phyloP scores from a whole-genome alignment of 208 protist species.

The Trypanosoma congolense region DNA sequence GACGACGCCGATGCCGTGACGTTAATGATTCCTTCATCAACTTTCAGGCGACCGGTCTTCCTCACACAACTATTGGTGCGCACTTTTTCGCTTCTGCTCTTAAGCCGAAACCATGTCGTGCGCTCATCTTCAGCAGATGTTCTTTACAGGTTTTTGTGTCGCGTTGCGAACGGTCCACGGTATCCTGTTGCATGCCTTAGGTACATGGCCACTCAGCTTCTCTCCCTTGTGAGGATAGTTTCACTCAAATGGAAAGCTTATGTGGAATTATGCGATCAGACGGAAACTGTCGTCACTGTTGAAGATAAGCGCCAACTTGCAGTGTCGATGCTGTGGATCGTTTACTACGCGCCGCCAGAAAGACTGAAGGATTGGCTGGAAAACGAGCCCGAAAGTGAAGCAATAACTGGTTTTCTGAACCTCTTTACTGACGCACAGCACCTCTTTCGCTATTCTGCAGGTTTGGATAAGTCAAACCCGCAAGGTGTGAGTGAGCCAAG shows the following conservation, averaged over 20 bases:
- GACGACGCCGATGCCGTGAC: constrained; percentile 54
- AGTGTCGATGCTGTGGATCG: constrained; percentile 69
- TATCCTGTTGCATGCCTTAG: constrained; percentile 50
- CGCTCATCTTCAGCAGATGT: constrained; percentile 37
- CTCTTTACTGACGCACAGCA: constrained; percentile 67
- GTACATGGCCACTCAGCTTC: constrained; percentile 70
- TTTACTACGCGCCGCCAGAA: constrained; percentile 62
- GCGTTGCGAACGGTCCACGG: constrained; percentile 54
- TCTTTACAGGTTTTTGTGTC: constrained; percentile 65
- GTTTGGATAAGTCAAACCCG: constrained; percentile 25
- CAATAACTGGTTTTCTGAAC: constrained; percentile 61
- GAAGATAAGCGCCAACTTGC: constrained; percentile 63
- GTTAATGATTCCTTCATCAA: constrained; percentile 59
- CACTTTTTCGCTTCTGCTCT: constrained; percentile 48
- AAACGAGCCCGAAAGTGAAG: constrained; percentile 37
- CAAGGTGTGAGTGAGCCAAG: background rate
- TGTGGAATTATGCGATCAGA: constrained; percentile 49
- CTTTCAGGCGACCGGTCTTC: constrained; percentile 47
- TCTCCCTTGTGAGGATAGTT: constrained; percentile 43
- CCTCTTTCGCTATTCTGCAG: constrained; percentile 61
- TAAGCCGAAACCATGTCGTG: constrained; percentile 50
- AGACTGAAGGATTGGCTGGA: constrained; percentile 47
- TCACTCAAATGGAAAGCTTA: constrained; percentile 65
- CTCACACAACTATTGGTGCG: constrained; percentile 60
- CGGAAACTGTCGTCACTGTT: constrained; percentile 23